Base-by-base conservation (phyloP, 1,284 basidiomycete genomes). In the Trametes hirsuta region DNA sequence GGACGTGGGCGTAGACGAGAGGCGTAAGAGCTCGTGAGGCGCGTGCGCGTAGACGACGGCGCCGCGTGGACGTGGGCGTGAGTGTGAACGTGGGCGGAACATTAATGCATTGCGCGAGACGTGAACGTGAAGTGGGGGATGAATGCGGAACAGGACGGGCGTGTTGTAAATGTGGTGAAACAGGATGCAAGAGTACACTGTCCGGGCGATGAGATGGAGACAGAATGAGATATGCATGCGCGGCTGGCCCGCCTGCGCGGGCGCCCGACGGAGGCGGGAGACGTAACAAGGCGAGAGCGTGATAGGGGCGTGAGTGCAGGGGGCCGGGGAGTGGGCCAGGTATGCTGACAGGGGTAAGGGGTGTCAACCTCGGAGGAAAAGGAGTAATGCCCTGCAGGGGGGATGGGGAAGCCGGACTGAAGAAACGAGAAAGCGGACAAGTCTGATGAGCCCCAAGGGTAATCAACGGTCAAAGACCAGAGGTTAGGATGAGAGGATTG, bases 121-220 rank as follows among this genome's bases (percentile, higher is more conserved):
- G 55, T 56, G 55, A 47, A 57, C 47, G 54, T 47, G 57, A 54
- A 59, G 58, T 58, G 55, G 52, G 51, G 51, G 53, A 30, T 8
- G 30, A 30, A 30, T 30, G 42, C 12, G 25, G 51, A 36, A 54
- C 47, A 42, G 40, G 62, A 47, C 18, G 25, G 51, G 30, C 42
- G 41, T 18, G 45, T 49, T 53, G 53, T 54, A 40, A 50, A 41
- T 40, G 55, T 60, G 58, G 45, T 62, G 61, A 53, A 65, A 62
- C 64, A 65, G 58, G 47, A 53, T 58, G 64, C 64, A 59, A 63
- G 56, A 65, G 53, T 63, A 65, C 64, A 65, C 47, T 54, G 64
- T 62, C 61, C 61, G 58, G 48, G 61, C 51, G 63, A 58, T 59
- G 51, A 40, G 47, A 25, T 37, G 39, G 54, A 56, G 54, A 51